Base-by-base conservation (phyloP, 140 eudicot species). In the Oenanthe javanica region DNA sequence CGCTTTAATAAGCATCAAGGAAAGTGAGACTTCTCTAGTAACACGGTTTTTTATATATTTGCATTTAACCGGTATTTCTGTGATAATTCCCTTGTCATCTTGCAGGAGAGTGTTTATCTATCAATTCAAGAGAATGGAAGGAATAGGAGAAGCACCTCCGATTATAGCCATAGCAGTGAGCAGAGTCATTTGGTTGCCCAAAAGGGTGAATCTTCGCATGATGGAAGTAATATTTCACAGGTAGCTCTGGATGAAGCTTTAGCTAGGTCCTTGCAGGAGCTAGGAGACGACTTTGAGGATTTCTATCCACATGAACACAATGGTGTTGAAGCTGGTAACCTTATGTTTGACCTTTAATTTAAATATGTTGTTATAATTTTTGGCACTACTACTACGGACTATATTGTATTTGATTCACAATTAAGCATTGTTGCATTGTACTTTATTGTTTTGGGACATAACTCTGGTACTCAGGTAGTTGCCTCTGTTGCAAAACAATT, bases 241-340 rank as follows among this genome's bases (percentile, higher is more conserved):
- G 83, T 83, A 83, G 97, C 86, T 14, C 54, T 86, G 23, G 98
- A 93, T 86, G 97, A 90, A 88, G 98, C 91, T 80, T 72, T 81
- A 71, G 98, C 98, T 52, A 86, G 93, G 84, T 88, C 96, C 74
- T 86, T 93, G 83, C 91, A 87, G 86, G 98, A 93, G 70, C 69
- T 88, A 51, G 97, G 82, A 76, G 93, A 90, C 70, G 93, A 88
- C 81, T 90, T 82, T 67, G 88, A 86, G n/a, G 76, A 84, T 86
- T 83, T 86, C 46, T 69, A 79, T 73, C 76, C 86, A 70, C 38
- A 86, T 10, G 93, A 90, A 83, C 85, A 75, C 57, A 83, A 75
- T 74, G 82, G 83, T 72, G 74, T 67, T 72, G 80, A 86, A 77
- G 83, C 80, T 42, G 90, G 90, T 90, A 81, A 79, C 64, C 15